A percentile compares a stretch with the other conserved stretches of the same genome.
phyloP scores from a whole-genome alignment of 306 rosid species.

The Hippophae gyantsensis region DNA sequence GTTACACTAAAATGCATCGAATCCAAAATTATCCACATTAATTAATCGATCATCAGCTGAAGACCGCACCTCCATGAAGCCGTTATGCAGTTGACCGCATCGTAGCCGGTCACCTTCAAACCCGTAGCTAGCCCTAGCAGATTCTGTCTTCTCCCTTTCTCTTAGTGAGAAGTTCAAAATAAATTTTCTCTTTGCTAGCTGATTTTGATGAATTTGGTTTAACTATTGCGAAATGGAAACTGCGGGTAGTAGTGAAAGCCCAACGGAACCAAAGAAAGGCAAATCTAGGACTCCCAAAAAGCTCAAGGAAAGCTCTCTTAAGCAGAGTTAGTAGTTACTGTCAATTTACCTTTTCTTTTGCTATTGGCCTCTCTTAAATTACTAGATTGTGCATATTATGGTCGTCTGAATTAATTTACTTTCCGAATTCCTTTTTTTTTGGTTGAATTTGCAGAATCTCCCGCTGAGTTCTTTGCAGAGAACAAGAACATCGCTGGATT shows the following conservation, averaged over 20 bases:
- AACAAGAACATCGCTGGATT: constrained; percentile 96
- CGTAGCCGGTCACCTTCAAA: not conserved
- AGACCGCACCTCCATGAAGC: not conserved
- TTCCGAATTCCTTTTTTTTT: not conserved
- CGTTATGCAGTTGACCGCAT: constrained; percentile 16
- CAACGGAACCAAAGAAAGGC: constrained; percentile 48
- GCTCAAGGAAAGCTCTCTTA: constrained; percentile 60
- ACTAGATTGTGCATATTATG: not conserved
- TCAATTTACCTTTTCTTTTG: no score
- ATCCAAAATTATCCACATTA: no score
- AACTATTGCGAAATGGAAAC: constrained; percentile 35
- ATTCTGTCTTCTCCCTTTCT: not conserved
- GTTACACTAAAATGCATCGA: no score
- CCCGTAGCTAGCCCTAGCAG: constrained; percentile 20
- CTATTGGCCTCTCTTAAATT: constrained; percentile 6
- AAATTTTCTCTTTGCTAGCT: not conserved
- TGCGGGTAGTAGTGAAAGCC: constrained; percentile 35
- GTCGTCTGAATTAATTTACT: not conserved
- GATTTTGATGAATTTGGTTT: not conserved
- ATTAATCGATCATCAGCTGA: no score
- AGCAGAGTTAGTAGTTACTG: constrained; percentile 47
- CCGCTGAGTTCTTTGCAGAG: constrained; percentile 92
- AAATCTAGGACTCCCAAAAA: constrained; percentile 61
- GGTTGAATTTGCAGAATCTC: constrained; percentile 50
- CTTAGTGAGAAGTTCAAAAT: not conserved